phyloP scores from a whole-genome alignment of 2,329 filamentous ascomycete genomes.

The Chalara sp. region DNA sequence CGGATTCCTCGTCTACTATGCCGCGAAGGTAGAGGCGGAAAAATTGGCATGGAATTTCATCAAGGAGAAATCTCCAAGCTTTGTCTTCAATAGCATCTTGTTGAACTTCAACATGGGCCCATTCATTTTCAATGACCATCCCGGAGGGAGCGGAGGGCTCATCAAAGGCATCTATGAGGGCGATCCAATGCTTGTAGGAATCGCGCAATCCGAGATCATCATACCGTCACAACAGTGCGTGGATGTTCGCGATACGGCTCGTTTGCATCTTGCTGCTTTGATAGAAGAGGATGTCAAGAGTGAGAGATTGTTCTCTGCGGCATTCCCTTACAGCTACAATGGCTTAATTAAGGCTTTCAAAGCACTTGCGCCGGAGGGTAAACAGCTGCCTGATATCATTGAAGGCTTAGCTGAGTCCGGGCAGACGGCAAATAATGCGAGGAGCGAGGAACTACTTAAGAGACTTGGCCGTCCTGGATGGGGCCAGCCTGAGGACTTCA shows the following conservation, averaged over 20 bases:
- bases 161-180: not conserved
- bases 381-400: too few relatives aligned
- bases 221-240: constrained; percentile 11
- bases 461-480: too few relatives aligned
- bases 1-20: constrained; percentile 24
- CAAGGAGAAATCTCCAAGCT: constrained; percentile 19
- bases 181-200: not conserved
- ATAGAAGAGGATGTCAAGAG: too few relatives aligned
- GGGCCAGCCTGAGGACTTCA: too few relatives aligned
- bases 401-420: too few relatives aligned
- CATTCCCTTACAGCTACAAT: too few relatives aligned
- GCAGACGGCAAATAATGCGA: too few relatives aligned
- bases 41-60: constrained; percentile 30
- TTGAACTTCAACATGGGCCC: constrained; percentile 19
- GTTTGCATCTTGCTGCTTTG: constrained; percentile 24
- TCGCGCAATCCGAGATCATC: not conserved
- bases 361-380: too few relatives aligned
- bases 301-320: too few relatives aligned
- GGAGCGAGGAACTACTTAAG: too few relatives aligned
- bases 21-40: constrained; percentile 31
- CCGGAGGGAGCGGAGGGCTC: too few relatives aligned
- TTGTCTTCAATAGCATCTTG: constrained; percentile 22
- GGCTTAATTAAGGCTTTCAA: too few relatives aligned
- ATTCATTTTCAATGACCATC: not conserved
- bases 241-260: constrained; percentile 24